Evolutionary conservation across 2,329 filamentous ascomycete genomes (phyloP).

Genomic region (Botrytis byssoidea): DNA sequence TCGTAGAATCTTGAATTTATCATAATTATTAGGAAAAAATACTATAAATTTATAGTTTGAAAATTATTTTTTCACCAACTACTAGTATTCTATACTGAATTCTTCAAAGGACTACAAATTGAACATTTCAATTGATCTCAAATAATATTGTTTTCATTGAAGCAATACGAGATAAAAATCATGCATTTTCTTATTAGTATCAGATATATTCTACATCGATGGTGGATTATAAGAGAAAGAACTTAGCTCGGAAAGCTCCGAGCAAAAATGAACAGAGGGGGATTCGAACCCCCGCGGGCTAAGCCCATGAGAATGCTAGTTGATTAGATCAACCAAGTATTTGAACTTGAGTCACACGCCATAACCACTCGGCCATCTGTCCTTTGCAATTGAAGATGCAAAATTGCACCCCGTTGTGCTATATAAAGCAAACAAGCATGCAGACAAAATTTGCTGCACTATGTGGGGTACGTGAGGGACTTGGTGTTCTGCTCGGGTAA

Average conservation of each 20-base stretch:
- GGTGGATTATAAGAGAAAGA: too few relatives aligned
- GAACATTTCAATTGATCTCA: too few relatives aligned
- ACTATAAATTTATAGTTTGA: too few relatives aligned
- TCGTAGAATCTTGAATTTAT: too few relatives aligned
- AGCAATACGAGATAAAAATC: too few relatives aligned
- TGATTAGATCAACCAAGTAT: conserved; percentile 4
- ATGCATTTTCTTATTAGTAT: too few relatives aligned
- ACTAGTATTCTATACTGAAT: too few relatives aligned
- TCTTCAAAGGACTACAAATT: too few relatives aligned
- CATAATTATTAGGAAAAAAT: too few relatives aligned
- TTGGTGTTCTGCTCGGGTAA: neutral
- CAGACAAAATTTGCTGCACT: neutral
- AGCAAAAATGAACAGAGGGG: conserved; percentile 18
- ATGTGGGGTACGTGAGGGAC: conserved; percentile 2
- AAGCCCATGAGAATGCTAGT: conserved; percentile 20
- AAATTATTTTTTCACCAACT: too few relatives aligned
- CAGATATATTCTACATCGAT: too few relatives aligned
- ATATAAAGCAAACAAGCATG: fast-evolving
- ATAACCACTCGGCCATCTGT: conserved; percentile 24
- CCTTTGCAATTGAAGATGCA: neutral
- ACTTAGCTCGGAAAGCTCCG: fast-evolving
- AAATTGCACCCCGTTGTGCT: fast-evolving
- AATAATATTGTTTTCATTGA: too few relatives aligned
- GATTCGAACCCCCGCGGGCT: conserved; percentile 23
- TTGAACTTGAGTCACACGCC: conserved; percentile 22